Conservation (phyloP, 2,329 filamentous ascomycete genomes). For the Aureobasidium sp. region DNA sequence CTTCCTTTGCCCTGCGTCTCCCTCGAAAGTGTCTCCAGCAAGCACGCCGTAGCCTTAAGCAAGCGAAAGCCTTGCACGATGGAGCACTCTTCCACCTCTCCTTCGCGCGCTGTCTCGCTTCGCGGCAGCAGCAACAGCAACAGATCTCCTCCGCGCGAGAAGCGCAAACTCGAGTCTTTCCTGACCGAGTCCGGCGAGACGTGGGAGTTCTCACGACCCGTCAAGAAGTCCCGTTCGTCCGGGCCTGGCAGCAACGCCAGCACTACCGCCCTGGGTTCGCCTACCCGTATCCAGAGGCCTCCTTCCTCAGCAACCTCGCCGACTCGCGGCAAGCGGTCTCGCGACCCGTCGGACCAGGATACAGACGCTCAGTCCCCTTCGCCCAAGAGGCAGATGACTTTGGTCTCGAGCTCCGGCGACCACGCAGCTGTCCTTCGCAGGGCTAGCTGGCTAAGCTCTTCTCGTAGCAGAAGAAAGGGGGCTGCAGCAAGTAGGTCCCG, state of each 20-base stretch:
- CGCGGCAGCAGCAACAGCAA: slow-evolving; percentile 9
- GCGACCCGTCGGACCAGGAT: slow-evolving; percentile 4
- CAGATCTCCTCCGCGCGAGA: neutral
- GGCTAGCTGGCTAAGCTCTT: neutral
- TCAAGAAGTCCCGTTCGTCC: slow-evolving; percentile 11
- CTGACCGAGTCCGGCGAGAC: slow-evolving; percentile 2
- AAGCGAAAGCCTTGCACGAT: slow-evolving; percentile 13
- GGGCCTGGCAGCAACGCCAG: slow-evolving; percentile 1
- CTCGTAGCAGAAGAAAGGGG: neutral
- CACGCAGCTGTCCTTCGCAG: slow-evolving; percentile 8
- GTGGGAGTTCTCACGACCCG: slow-evolving; percentile 7
- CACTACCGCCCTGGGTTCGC: neutral
- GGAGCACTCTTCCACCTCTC: slow-evolving; percentile 3
- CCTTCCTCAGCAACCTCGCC: neutral
- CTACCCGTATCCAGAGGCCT: slow-evolving; percentile 1
- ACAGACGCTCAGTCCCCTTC: slow-evolving; percentile 1
- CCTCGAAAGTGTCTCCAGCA: neutral
- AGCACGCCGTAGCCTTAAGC: slow-evolving; percentile 11
- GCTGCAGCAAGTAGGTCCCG: slow-evolving; percentile 7
- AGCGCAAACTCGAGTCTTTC: slow-evolving; percentile 8
- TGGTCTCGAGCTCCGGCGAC: slow-evolving; percentile 3
- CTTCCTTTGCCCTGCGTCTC: neutral
- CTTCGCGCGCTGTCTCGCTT: slow-evolving; percentile 1
- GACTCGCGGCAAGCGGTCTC: slow-evolving; percentile 7
- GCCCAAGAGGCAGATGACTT: slow-evolving; percentile 13